phyloP scores from a whole-genome alignment of 2,329 filamentous ascomycete species.

The Fusarium sororula region DNA sequence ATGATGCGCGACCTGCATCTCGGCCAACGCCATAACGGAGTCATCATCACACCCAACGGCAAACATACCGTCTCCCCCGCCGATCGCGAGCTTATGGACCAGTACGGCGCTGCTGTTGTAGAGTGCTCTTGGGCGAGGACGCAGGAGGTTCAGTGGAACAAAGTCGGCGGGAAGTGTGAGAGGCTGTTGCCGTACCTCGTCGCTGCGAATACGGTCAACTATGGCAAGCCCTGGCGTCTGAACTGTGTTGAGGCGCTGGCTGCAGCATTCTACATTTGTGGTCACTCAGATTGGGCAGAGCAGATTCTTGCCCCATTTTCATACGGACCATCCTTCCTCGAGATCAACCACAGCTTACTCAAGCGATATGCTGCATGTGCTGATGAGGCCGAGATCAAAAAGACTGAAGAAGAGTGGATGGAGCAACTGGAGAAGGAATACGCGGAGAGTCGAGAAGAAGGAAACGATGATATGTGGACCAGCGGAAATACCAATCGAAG shows the following conservation, averaged over 20 bases:
- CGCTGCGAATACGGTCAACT: slow-evolving; percentile 96
- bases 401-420: slow-evolving; percentile 87
- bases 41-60: slow-evolving; percentile 95
- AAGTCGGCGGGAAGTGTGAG: slow-evolving; percentile 94
- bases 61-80: slow-evolving; percentile 85
- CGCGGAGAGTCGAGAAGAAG: slow-evolving; percentile 76
- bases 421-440: slow-evolving; percentile 91
- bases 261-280: slow-evolving; percentile 92
- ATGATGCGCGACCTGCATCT: slow-evolving; percentile 93
- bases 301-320: slow-evolving; percentile 84
- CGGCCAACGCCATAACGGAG: slow-evolving; percentile 89
- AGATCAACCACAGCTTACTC: slow-evolving; percentile 86
- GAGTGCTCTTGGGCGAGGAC: slow-evolving; percentile 97
- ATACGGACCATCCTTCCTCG: slow-evolving; percentile 87
- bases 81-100: slow-evolving; percentile 82
- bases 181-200: slow-evolving; percentile 92
- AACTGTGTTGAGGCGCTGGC: slow-evolving; percentile 97
- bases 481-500: slow-evolving; percentile 85
- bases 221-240: slow-evolving; percentile 91
- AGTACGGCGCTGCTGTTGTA: slow-evolving; percentile 92
- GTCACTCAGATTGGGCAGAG: slow-evolving; percentile 89
- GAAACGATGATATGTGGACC: slow-evolving; percentile 84
- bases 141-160: slow-evolving; percentile 87
- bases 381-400: slow-evolving; percentile 84
- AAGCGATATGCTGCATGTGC: slow-evolving; percentile 86